Evolutionary conservation across 805 yeast genomes (phyloP).

Genomic region (Ogataea saltuana): DNA sequence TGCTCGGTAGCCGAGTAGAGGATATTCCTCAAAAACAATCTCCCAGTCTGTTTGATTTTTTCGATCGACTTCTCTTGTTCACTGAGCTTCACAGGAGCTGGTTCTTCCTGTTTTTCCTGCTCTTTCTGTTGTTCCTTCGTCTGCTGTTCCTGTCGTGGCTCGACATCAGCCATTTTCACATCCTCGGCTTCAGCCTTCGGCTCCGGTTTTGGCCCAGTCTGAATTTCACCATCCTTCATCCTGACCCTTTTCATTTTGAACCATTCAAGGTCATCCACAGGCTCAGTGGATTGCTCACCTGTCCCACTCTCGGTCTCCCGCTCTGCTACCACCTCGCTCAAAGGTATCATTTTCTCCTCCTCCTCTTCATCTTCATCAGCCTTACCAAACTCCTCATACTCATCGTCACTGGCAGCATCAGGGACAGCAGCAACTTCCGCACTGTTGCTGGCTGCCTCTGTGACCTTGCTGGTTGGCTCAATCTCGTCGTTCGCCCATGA

Average conservation of each 20-base stretch:
- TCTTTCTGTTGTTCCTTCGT: neutral
- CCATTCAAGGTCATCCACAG: constrained; percentile 83
- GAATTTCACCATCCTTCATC: constrained; percentile 49
- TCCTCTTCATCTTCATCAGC: constrained; percentile 44
- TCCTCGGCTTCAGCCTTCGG: constrained; percentile 10
- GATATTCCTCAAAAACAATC: constrained; percentile 86
- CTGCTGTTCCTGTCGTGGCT: too few relatives aligned
- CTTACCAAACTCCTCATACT: constrained; percentile 48
- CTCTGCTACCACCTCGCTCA: constrained; percentile 12
- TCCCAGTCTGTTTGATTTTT: constrained; percentile 66
- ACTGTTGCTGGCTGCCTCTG: constrained; percentile 25
- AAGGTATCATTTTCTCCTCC: constrained; percentile 50
- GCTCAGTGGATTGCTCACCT: constrained; percentile 25
- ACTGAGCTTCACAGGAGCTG: constrained; percentile 25
- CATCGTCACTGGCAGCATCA: constrained; percentile 52
- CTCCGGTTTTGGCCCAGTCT: constrained; percentile 11
- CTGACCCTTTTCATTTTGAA: constrained; percentile 71
- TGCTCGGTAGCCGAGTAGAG: constrained; percentile 75
- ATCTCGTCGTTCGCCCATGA: constrained; percentile 74
- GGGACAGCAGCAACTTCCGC: constrained; percentile 24
- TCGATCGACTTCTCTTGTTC: constrained; percentile 50
- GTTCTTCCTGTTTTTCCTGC: constrained; percentile 1
- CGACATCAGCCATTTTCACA: too few relatives aligned
- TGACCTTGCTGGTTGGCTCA: constrained; percentile 29
- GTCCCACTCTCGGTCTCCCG: constrained; percentile 15